These are phyloP conservation scores for Cicer cuneatum DNA, from an alignment of 306 rosid genomes.

Conservation along the genomic window DNA sequence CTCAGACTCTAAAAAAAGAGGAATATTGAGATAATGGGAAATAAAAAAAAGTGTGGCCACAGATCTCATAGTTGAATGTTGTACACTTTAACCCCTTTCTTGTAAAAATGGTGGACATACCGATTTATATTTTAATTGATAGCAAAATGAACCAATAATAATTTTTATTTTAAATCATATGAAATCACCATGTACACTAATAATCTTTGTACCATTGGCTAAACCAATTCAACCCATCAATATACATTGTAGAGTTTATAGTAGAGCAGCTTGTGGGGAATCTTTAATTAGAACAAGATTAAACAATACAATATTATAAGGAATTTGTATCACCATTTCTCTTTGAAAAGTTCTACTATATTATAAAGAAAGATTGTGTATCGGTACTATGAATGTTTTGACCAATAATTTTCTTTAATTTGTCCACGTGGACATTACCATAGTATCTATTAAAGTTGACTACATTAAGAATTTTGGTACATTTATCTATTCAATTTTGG, in stretches of 20 bases:
- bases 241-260: conserved; percentile 2
- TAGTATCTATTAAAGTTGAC: too few relatives aligned
- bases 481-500: too few relatives aligned
- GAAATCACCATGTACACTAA: conserved; percentile 1
- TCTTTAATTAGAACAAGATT: background rate
- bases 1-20: background rate
- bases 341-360: background rate
- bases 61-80: background rate
- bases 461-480: too few relatives aligned
- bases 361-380: too few relatives aligned
- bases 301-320: background rate
- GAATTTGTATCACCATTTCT: background rate
- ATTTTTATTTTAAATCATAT: background rate
- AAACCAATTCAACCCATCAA: conserved; percentile 31
- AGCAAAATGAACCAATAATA: background rate
- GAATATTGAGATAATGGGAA: background rate
- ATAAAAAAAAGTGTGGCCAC: background rate
- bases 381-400: too few relatives aligned
- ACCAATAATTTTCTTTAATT: too few relatives aligned
- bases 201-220: background rate
- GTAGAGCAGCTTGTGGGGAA: background rate
- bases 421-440: too few relatives aligned
- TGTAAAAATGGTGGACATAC: background rate
- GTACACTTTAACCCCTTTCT: background rate
- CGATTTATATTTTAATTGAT: background rate